A percentile compares a stretch with the other conserved stretches of the same genome.
Evolutionary conservation across 1,139 yeast genomes (phyloP).

Genomic region (Nadsonia starkeyi-henricii): DNA sequence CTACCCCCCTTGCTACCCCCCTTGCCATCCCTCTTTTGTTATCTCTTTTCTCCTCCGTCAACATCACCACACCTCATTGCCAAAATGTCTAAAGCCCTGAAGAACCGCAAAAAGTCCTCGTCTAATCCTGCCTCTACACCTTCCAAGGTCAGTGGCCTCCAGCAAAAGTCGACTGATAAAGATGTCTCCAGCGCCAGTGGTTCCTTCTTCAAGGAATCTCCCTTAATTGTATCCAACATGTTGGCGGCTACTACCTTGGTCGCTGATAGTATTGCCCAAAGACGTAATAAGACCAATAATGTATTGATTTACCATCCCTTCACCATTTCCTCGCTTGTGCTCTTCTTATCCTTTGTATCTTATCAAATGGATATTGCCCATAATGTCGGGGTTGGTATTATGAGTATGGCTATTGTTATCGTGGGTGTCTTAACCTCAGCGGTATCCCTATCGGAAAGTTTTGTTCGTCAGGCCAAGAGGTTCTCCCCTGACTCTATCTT

Average conservation of each 20-base stretch:
- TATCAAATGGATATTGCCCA: neutral
- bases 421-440: neutral
- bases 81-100: neutral
- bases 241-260: constrained; percentile 11
- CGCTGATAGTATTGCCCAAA: constrained; percentile 14
- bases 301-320: constrained; percentile 10
- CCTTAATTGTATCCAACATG: constrained; percentile 1
- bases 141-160: neutral
- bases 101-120: neutral
- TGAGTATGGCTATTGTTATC: neutral
- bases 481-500: constrained; percentile 1
- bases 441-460: neutral
- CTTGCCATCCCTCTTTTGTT: too few relatives aligned
- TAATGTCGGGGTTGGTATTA: neutral
- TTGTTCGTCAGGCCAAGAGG: neutral
- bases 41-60: neutral
- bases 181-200: neutral
- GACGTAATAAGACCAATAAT: constrained; percentile 13
- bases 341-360: constrained; percentile 7
- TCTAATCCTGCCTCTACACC: neutral
- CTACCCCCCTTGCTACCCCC: too few relatives aligned
- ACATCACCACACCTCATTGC: neutral
- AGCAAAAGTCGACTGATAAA: neutral
- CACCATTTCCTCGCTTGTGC: constrained; percentile 7
- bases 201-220: neutral